Evolutionary conservation across 805 yeast genomes (phyloP).

Genomic region (Kazachstania psychrophila): DNA sequence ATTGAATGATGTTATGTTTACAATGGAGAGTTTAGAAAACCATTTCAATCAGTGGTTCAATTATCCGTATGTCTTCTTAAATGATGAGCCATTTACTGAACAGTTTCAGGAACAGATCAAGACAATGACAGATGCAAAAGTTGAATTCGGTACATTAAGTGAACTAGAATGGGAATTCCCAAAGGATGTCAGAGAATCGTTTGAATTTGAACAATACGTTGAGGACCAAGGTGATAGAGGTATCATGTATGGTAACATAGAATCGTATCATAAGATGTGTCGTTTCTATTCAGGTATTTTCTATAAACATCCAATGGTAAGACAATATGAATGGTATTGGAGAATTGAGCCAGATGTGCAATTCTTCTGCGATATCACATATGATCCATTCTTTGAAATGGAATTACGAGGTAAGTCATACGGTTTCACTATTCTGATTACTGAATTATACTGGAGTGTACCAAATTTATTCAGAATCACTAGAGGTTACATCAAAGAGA

Average conservation of each 20-base stretch:
- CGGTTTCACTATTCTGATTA: slow-evolving; percentile 75
- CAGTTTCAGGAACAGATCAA: slow-evolving; percentile 50
- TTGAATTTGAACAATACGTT: slow-evolving; percentile 38
- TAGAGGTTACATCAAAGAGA: slow-evolving; percentile 43
- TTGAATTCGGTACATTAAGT: slow-evolving; percentile 63
- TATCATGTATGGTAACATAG: slow-evolving; percentile 75
- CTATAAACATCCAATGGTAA: slow-evolving; percentile 67
- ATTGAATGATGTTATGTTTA: slow-evolving; percentile 58
- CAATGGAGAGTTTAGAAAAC: slow-evolving; percentile 68
- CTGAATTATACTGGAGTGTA: slow-evolving; percentile 71
- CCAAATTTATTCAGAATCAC: slow-evolving; percentile 76
- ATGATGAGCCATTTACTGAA: slow-evolving; percentile 64
- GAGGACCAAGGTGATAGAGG: slow-evolving; percentile 73
- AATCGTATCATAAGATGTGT: slow-evolving; percentile 90
- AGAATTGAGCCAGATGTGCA: slow-evolving; percentile 93
- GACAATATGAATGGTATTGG: slow-evolving; percentile 85
- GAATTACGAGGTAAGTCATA: slow-evolving; percentile 55
- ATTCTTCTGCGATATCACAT: slow-evolving; percentile 82
- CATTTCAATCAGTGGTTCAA: slow-evolving; percentile 91
- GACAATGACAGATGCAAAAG: slow-evolving; percentile 46
- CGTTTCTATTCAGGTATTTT: slow-evolving; percentile 79
- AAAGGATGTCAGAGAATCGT: slow-evolving; percentile 63
- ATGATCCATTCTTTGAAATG: slow-evolving; percentile 91
- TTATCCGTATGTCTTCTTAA: slow-evolving; percentile 87
- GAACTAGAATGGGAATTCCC: slow-evolving; percentile 64